These are phyloP conservation scores for Desmodesmus armatus DNA, from an alignment of 139 green algal genomes.

Conservation along the genomic window DNA sequence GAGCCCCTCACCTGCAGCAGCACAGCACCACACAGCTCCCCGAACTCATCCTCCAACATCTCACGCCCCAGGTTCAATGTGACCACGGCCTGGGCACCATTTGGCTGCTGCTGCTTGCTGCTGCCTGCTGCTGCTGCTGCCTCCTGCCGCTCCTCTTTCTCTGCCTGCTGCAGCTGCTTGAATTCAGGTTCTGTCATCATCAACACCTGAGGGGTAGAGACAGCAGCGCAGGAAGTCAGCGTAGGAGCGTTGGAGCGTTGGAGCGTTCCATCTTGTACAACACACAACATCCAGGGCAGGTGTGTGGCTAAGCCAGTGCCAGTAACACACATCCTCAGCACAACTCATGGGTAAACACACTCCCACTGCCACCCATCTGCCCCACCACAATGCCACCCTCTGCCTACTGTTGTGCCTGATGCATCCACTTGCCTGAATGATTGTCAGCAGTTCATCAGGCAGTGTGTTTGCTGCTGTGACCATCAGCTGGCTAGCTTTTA, in stretches of 20 bases:
- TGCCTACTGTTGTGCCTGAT: too few relatives aligned
- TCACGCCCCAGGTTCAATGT: constrained; percentile 21
- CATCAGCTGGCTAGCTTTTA: constrained; percentile 46
- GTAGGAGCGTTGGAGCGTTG: too few relatives aligned
- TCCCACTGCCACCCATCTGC: neutral
- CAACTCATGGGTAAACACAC: too few relatives aligned
- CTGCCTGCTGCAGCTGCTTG: constrained; percentile 48
- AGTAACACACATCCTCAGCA: too few relatives aligned
- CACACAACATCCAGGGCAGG: too few relatives aligned
- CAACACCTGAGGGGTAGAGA: constrained; percentile 37
- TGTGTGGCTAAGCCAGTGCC: too few relatives aligned
- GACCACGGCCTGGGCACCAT: neutral
- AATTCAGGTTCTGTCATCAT: constrained; percentile 58
- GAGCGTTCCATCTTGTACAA: too few relatives aligned
- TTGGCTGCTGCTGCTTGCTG: constrained; percentile 10
- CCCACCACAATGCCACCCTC: neutral
- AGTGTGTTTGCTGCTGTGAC: constrained; percentile 49
- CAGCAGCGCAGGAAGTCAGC: neutral
- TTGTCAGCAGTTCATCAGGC: constrained; percentile 57
- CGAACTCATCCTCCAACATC: constrained; percentile 34
- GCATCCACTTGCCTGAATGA: constrained; percentile 49
- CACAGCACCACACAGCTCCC: constrained; percentile 20
- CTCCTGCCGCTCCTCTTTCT: constrained; percentile 7
- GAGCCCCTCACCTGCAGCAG: constrained; percentile 31
- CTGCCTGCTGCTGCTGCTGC: constrained; percentile 21